Evolutionary conservation across 2,329 filamentous ascomycete species (phyloP).

Genomic region (Leptosphaerulina australis): DNA sequence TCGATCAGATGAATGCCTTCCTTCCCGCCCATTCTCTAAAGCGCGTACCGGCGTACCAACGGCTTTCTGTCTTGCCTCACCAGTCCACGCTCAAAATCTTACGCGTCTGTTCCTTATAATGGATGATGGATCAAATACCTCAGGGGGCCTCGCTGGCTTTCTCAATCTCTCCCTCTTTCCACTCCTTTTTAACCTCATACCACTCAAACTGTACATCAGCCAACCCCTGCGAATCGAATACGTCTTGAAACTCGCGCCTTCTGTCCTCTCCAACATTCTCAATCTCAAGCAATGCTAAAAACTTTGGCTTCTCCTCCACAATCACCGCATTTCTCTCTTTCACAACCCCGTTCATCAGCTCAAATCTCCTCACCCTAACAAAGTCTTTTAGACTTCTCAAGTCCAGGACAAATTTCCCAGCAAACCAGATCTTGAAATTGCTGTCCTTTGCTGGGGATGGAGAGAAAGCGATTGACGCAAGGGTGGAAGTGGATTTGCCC

Average conservation of each 20-base stretch:
- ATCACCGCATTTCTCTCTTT: neutral
- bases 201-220: neutral
- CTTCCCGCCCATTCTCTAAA: too few relatives aligned
- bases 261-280: too few relatives aligned
- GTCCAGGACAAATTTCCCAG: neutral
- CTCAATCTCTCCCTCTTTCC: neutral
- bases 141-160: neutral
- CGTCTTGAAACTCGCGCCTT: too few relatives aligned
- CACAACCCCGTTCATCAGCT: neutral
- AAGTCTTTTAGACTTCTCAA: neutral
- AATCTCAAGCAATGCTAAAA: conserved; percentile 1
- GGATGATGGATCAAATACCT: too few relatives aligned
- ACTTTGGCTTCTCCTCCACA: neutral
- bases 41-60: too few relatives aligned
- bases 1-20: too few relatives aligned
- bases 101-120: too few relatives aligned
- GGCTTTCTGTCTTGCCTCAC: too few relatives aligned
- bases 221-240: neutral
- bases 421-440: neutral
- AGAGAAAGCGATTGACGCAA: neutral
- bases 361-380: conserved; percentile 3
- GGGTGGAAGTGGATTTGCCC: too few relatives aligned
- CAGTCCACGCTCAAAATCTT: too few relatives aligned
- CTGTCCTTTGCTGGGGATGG: neutral
- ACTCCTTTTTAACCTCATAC: conserved; percentile 10